Conservation (phyloP, 2,329 filamentous ascomycete species). For the Aspergillus fumigatus region DNA sequence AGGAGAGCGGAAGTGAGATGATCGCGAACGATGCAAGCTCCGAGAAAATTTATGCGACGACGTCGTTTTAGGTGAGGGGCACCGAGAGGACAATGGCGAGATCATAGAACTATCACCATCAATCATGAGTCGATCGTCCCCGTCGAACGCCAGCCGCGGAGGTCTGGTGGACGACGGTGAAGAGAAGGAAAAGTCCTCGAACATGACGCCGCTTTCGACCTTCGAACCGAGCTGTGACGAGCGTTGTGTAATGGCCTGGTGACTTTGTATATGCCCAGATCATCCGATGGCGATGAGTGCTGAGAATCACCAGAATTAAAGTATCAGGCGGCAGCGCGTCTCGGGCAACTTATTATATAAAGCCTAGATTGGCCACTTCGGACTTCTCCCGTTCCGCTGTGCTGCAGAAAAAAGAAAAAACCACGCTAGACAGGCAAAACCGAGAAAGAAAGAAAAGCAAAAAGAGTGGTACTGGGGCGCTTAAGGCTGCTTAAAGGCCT, state of each 20-base stretch:
- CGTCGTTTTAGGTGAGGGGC: conserved; percentile 36
- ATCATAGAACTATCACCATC: conserved; percentile 36
- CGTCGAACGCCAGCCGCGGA: conserved; percentile 24
- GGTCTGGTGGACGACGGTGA: conserved; percentile 31
- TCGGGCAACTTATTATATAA: background rate
- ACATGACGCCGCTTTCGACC: conserved; percentile 24
- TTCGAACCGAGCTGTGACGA: background rate
- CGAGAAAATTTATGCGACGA: conserved; percentile 27
- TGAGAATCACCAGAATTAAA: no score
- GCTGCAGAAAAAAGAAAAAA: conserved; percentile 1
- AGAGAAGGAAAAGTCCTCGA: conserved; percentile 41
- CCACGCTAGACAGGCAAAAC: background rate
- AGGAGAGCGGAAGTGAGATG: conserved; percentile 30
- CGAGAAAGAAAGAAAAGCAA: background rate
- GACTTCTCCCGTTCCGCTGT: background rate
- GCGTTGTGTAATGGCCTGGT: background rate
- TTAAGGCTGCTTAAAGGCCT: background rate
- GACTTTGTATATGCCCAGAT: background rate
- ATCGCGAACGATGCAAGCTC: conserved; percentile 28
- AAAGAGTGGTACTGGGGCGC: background rate
- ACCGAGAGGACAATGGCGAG: conserved; percentile 40
- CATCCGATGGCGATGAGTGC: background rate
- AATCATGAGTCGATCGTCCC: conserved; percentile 31
- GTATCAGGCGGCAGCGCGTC: background rate
- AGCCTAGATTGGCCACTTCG: background rate